A percentile compares a stretch with the other conserved stretches of the same genome.
These are phyloP conservation scores for Penicillium digitatum DNA, from an alignment of 2,329 filamentous ascomycete species.

Conservation along the genomic window DNA sequence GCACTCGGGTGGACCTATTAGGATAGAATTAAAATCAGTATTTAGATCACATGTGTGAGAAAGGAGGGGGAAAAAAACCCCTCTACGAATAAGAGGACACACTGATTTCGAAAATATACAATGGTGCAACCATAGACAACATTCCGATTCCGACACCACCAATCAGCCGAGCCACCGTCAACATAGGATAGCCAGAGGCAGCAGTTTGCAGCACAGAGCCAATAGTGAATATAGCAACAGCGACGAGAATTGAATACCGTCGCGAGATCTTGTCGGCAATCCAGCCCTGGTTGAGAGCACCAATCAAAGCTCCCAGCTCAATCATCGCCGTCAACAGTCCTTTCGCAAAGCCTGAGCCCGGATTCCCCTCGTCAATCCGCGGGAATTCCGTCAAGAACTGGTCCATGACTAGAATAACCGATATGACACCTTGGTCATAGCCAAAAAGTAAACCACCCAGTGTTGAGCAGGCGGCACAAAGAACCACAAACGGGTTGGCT, in stretches of 20 bases:
- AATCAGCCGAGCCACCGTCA: constrained; percentile 49
- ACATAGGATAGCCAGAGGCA: constrained; percentile 50
- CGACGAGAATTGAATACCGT: constrained; percentile 51
- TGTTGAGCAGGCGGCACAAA: constrained; percentile 51
- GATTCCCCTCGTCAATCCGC: constrained; percentile 39
- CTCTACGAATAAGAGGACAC: constrained; percentile 9
- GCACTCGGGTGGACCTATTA: constrained; percentile 43
- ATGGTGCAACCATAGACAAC: constrained; percentile 48
- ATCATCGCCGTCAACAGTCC: constrained; percentile 54
- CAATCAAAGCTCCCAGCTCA: constrained; percentile 50
- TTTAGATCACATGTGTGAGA: not conserved
- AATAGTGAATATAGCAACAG: constrained; percentile 50
- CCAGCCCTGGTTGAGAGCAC: constrained; percentile 48
- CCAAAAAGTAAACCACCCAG: constrained; percentile 51
- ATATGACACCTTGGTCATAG: constrained; percentile 47
- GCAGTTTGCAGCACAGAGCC: constrained; percentile 52
- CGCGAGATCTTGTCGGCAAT: constrained; percentile 52
- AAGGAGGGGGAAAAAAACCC: not conserved
- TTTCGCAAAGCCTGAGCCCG: constrained; percentile 41
- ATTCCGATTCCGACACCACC: constrained; percentile 53
- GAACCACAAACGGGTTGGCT: constrained; percentile 48
- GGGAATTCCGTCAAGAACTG: constrained; percentile 49
- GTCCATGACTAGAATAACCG: constrained; percentile 51
- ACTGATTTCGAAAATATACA: constrained; percentile 53
- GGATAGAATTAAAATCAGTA: not conserved